Percentiles rank a stretch among this genome's conserved stretches.
Evolutionary conservation across 2,329 filamentous ascomycete genomes (phyloP).

Genomic region (Aspergillus piperis): DNA sequence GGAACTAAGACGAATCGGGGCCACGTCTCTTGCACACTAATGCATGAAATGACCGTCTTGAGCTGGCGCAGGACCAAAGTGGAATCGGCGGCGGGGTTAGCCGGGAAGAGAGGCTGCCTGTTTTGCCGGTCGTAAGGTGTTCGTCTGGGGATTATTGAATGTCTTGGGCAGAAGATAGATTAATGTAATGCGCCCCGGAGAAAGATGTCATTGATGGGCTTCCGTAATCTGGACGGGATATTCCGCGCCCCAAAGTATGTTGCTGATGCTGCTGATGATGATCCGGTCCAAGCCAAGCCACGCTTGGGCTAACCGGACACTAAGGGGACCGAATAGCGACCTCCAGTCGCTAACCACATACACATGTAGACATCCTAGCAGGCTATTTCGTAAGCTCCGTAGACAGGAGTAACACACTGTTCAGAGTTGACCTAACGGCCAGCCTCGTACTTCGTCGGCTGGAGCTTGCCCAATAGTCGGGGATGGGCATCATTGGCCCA

Average conservation of each 20-base stretch:
- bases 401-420: no score
- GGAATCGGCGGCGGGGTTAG: neutral
- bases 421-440: neutral
- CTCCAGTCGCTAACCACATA: no score
- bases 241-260: neutral
- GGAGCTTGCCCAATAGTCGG: neutral
- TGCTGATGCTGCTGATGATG: no score
- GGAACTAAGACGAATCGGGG: constrained; percentile 11
- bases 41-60: constrained; percentile 19
- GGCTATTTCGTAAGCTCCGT: no score
- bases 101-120: neutral
- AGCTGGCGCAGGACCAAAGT: neutral
- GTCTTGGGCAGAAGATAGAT: no score
- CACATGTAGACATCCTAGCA: neutral
- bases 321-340: neutral
- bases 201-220: neutral
- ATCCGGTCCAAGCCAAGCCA: neutral
- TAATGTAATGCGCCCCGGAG: neutral
- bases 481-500: neutral
- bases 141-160: neutral
- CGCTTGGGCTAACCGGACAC: neutral
- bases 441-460: neutral
- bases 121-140: neutral
- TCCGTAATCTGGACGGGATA: neutral
- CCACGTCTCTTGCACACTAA: constrained; percentile 14